These are phyloP conservation scores for Vitis hybrid DNA, from an alignment of 177 flowering plant species.

Conservation along the genomic window DNA sequence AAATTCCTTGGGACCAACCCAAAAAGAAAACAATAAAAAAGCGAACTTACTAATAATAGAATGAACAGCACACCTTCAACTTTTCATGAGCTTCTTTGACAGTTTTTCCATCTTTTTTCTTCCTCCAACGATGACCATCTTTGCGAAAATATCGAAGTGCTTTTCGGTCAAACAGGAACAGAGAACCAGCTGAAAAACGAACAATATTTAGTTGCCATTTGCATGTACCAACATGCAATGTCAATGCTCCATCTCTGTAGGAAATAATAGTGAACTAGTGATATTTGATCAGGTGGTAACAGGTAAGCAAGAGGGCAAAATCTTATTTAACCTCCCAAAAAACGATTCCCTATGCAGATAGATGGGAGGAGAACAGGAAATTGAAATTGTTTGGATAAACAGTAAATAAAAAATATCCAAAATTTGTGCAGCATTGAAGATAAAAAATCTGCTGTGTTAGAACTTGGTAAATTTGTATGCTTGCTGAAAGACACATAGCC, in stretches of 20 bases:
- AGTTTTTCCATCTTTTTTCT: constrained; percentile 94
- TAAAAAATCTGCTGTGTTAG: too few species aligned
- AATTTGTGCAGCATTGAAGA: too few species aligned
- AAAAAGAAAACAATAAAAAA: constrained; percentile 2
- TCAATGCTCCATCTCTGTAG: constrained; percentile 5
- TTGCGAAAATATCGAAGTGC: constrained; percentile 75
- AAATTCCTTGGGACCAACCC: neutral
- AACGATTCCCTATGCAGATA: too few species aligned
- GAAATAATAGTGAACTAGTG: neutral
- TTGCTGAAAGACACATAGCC: too few species aligned
- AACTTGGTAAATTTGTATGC: too few species aligned
- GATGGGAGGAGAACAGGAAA: too few species aligned
- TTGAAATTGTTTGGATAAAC: too few species aligned
- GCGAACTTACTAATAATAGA: constrained; percentile 26
- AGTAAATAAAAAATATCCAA: too few species aligned
- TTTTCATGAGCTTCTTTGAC: constrained; percentile 94
- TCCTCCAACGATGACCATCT: constrained; percentile 92
- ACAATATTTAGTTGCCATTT: constrained; percentile 8
- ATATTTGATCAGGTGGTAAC: neutral
- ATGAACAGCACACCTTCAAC: constrained; percentile 65
- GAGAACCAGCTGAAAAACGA: constrained; percentile 67
- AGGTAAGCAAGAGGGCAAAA: neutral
- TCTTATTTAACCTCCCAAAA: neutral
- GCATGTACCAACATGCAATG: neutral
- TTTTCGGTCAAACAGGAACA: constrained; percentile 79